Conservation (phyloP, 345 rosid genomes). For the Salix exigua region DNA sequence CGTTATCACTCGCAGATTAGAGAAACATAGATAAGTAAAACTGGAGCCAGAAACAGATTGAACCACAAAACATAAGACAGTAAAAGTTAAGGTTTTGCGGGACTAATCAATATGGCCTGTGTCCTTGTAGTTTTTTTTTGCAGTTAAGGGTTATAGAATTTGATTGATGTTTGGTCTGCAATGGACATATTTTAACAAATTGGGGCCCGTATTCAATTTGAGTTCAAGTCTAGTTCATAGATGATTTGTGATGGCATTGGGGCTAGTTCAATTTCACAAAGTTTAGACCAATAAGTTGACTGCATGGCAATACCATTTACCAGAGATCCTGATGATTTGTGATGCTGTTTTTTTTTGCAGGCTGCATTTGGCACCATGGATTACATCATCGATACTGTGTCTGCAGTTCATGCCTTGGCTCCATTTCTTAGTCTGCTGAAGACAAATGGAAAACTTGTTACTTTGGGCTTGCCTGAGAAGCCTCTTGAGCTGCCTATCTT, state of each 20-base stretch:
- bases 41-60: not conserved
- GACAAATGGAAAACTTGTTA: conserved; percentile 66
- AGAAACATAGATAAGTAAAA: not conserved
- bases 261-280: not conserved
- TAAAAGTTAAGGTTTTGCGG: not conserved
- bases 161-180: not conserved
- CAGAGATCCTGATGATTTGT: not conserved
- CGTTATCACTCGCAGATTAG: not conserved
- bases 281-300: not conserved
- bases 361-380: conserved; percentile 70
- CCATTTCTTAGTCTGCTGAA: conserved; percentile 67
- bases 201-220: not conserved
- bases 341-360: conserved; percentile 29
- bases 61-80: not conserved
- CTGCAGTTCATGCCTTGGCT: conserved; percentile 72
- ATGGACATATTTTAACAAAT: not conserved
- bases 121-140: not conserved
- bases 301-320: not conserved
- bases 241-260: too few relatives aligned
- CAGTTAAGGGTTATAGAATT: not conserved
- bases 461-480: conserved; percentile 70
- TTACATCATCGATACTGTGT: conserved; percentile 75
- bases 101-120: not conserved
- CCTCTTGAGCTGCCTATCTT: conserved; percentile 74
- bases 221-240: not conserved